Base-by-base conservation (phyloP, 2,329 filamentous ascomycete species). In the Colletotrichum musicola region DNA sequence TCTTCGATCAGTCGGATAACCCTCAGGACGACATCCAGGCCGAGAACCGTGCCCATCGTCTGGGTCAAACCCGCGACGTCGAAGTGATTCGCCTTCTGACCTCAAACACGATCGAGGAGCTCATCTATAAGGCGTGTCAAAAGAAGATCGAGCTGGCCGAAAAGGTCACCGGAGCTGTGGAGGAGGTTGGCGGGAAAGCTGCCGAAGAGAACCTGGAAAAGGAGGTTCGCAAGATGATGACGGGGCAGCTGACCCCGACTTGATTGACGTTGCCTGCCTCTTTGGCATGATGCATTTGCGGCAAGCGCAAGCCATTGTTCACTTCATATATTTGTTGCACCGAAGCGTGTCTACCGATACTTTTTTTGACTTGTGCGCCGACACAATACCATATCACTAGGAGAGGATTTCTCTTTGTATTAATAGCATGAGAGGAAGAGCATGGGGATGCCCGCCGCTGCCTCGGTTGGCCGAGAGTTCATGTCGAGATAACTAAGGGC, bases 1-100 rank as follows among this genome's bases (percentile, higher is more conserved):
- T 99, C 75, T 98, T 98, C 78, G 96, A 99, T 80, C 92, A 93
- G 71, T 93, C 91, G n/a, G 97, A 98, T 82, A 99, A 99, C 74
- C 96, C 96, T 0, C 96, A 99, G 77, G 95, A 98, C 73, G 96
- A 99, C 77, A 90, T 97, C n/a, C 96, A 99, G 79, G 96, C 96
- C 0, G 96, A 98, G 83, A 98, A 99, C 78, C 91, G 96, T 18
- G 96, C 96, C 0, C 96, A 99, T 81, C 92, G 96, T 14, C 93
- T 99, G 9, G 96, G 96, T 0, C 96, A 99, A 83, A 95, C 89
- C 35, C 86, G 93, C 16, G 92, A 95, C 42, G 96, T 99, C 1
- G 95, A 99, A 77, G 92, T 99, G 47, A 90, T 97, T 47, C 86
- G 94, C 35, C 86, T 99, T 1, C 92, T 99, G 62, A 93, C 93